Conservation (phyloP, 1,139 yeast genomes). For the Candida anutae region DNA sequence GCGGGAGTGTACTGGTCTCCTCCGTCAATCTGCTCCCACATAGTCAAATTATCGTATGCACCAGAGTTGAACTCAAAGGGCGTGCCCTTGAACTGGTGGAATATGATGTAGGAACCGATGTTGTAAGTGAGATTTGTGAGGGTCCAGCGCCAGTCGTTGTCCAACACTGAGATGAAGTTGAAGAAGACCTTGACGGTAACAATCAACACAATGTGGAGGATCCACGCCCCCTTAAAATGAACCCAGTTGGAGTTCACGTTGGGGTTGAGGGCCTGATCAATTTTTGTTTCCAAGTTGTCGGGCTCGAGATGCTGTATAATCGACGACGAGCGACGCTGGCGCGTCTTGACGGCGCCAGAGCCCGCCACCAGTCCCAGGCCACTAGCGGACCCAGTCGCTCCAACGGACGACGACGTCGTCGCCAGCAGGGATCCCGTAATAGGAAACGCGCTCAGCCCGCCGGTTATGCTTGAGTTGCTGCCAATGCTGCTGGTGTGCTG, state of each 20-base stretch:
- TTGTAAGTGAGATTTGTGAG: constrained; percentile 85
- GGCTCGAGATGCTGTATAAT: constrained; percentile 84
- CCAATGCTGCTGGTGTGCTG: too few relatives aligned
- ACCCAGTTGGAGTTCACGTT: constrained; percentile 96
- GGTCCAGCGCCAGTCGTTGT: constrained; percentile 89
- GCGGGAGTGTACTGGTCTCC: constrained; percentile 98
- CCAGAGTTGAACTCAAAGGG: constrained; percentile 97
- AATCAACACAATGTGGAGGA: constrained; percentile 80
- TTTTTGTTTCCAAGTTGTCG: constrained; percentile 84
- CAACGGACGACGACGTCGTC: too few relatives aligned
- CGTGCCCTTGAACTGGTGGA: constrained; percentile 92
- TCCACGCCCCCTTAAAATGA: constrained; percentile 92
- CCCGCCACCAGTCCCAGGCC: background rate
- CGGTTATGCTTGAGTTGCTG: background rate
- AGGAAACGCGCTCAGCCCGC: background rate
- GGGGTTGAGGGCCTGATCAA: constrained; percentile 83
- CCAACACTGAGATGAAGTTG: constrained; percentile 62
- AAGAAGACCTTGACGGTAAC: constrained; percentile 64
- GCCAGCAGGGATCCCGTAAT: background rate
- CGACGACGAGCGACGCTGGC: constrained; percentile 42
- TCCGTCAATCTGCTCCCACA: constrained; percentile 99
- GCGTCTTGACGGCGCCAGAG: constrained; percentile 15
- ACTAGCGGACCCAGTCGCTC: background rate
- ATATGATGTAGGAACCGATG: constrained; percentile 90
- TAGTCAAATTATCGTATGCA: constrained; percentile 89